Base-by-base conservation (phyloP, 805 yeast genomes). In the Wilhelminamyces savonicus region DNA sequence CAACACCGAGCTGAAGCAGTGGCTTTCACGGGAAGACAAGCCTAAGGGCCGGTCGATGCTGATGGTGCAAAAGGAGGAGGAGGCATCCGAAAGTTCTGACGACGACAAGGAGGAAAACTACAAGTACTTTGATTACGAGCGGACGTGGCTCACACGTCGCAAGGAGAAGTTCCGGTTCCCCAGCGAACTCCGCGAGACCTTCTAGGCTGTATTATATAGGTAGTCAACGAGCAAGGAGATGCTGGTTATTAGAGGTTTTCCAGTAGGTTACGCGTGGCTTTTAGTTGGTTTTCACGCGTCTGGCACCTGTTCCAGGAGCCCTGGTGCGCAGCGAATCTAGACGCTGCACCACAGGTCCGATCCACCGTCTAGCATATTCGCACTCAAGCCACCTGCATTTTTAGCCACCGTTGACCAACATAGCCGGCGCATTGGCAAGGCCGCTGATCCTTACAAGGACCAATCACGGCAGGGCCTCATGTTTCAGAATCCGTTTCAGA, bases 51-150 rank as follows among this genome's bases (percentile, higher is more conserved):
- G 58, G 29, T 45, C 56, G 24, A 32, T 43, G 43, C 41, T 52
- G 11, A 44, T 40, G 27, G 40, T 42, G 21, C 43, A 35, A 27
- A 30, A 28, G 20, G 50, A 39, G 18, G 46, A 41, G 16, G 39
- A 31, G 26, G 35, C 31, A 19, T 32, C 27, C 13, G 37, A 27
- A 41, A 41, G 28, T 46, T 44, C 16, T 47, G 50, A 74, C 60
- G 54, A 63, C 59, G 46, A 69, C 56, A 31, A 58, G 34, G 36
- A 52, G 71, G 47, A 50, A 32, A 54, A 54, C 17, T 84, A 86
- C 76, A 78, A 88, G 46, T 83, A 82, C 56, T 88, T 90, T 55
- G 97, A 88, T 55, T 81, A 76, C 51, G 86, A 82, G 52, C 61
- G 60, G 50, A 62, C 70, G 9, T 73, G 78, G 78, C 52, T 60